These are phyloP conservation scores for Collybiopsis luxurians DNA, from an alignment of 768 basidiomycete species.

Conservation along the genomic window DNA sequence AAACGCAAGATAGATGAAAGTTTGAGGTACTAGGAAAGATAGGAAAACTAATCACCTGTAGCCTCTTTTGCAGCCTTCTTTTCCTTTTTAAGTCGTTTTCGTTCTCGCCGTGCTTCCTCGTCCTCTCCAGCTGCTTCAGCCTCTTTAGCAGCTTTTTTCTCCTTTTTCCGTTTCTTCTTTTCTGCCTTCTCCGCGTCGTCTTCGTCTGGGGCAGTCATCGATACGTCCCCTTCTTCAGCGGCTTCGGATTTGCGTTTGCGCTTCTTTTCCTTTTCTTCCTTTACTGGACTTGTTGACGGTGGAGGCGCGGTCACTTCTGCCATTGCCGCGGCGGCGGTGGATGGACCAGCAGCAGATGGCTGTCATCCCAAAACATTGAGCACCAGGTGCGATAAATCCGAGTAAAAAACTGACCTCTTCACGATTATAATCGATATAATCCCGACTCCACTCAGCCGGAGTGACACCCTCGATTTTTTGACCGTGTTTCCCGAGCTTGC, in stretches of 20 bases:
- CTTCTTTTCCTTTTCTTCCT: constrained; percentile 76
- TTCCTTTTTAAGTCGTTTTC: constrained; percentile 67
- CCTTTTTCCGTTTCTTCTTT: constrained; percentile 60
- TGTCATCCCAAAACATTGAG: constrained; percentile 16
- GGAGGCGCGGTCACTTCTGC: constrained; percentile 8
- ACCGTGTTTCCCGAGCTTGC: constrained; percentile 93
- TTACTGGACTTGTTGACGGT: constrained; percentile 28
- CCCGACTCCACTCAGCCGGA: constrained; percentile 86
- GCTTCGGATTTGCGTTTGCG: constrained; percentile 76
- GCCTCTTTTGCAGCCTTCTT: constrained; percentile 51
- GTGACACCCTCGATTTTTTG: constrained; percentile 86
- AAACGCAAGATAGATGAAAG: too few species aligned
- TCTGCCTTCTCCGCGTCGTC: constrained; percentile 53
- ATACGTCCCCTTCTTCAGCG: constrained; percentile 35
- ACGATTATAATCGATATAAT: constrained; percentile 91
- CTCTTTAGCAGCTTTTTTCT: constrained; percentile 54
- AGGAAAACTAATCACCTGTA: constrained; percentile 21
- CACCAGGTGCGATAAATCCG: background rate
- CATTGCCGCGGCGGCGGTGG: constrained; percentile 14
- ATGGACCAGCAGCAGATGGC: constrained; percentile 39
- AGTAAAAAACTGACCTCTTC: constrained; percentile 35
- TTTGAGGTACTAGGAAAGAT: too few species aligned
- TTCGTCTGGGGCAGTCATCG: constrained; percentile 36
- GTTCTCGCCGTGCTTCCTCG: constrained; percentile 59
- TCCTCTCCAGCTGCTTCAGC: constrained; percentile 48